Evolutionary conservation across 257 asterid genomes (phyloP), one percentile per base, ranked within the genome.

Genomic region (Nicotiana attenuata): DNA sequence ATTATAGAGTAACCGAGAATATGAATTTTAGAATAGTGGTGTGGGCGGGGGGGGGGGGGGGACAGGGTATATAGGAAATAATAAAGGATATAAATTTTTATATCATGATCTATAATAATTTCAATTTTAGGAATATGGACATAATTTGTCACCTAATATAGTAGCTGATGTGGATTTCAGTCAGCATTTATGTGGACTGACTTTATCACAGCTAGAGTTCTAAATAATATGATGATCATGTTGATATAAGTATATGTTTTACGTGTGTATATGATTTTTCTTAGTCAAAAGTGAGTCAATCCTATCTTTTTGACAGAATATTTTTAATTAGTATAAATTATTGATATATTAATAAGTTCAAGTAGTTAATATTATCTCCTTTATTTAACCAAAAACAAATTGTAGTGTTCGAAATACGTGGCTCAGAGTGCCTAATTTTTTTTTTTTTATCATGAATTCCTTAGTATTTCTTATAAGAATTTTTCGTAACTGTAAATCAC

Each of bases 281-380:
- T 20, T 69, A 69, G 61, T 79, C 63, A 59, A 80, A 41, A 63
- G 68, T 80, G 60, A 80, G 76, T 63, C 82, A 80, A 22, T 41
- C 60, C 63, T 38, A 41, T 20, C 50, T 15, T 63, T 52, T 63
- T 50, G 76, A 60, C 76, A 16, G 59, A 71, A 71, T 71, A 71
- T 22, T 22, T 71, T 20, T 20, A 20, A 45, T 69, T 20, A 11
- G 20, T 0, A 69, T 10, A 10, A 41, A 53, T 41, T 68, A 67
- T 33, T 67, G 9, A 69, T 24, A 26, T 69, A 69, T 41, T 22
- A 5, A 71, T 45, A 71, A 41, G 4, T n/a, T 41, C 33, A 10
- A 11, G 45, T 41, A 69, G 20, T 29, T 71, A 71, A 71, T 24
- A 71, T 22, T 45, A 20, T 71, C 35, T 22, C 60, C 59, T 71